Evolutionary conservation across 306 rosid genomes (phyloP).

Genomic region (Glycine latifolia): DNA sequence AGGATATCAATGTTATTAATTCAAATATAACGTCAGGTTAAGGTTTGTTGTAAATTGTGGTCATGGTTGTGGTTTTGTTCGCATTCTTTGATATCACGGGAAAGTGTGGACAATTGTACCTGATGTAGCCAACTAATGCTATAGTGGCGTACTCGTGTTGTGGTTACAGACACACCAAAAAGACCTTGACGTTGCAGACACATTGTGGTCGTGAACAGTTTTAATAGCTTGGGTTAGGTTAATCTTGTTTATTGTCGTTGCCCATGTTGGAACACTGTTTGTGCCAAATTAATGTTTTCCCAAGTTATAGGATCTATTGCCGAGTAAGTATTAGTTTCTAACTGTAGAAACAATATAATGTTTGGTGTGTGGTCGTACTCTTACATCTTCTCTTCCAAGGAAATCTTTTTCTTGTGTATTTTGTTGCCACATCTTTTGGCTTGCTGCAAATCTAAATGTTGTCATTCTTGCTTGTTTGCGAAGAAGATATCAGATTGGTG

Average conservation of each 20-base stretch:
- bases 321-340: neutral
- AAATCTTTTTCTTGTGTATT: neutral
- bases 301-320: neutral
- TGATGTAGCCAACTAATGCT: too few relatives aligned
- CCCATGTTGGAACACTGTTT: neutral
- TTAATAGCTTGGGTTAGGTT: too few relatives aligned
- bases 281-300: neutral
- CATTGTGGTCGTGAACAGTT: too few relatives aligned
- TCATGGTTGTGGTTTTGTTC: too few relatives aligned
- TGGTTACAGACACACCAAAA: too few relatives aligned
- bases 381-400: neutral
- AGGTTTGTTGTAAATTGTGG: neutral
- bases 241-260: too few relatives aligned
- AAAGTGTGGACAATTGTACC: too few relatives aligned
- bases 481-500: neutral
- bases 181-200: too few relatives aligned
- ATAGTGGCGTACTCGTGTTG: too few relatives aligned
- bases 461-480: neutral
- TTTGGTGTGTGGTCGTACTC: neutral
- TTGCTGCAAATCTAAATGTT: neutral
- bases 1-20: neutral
- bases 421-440: neutral
- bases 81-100: too few relatives aligned
- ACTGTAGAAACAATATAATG: neutral
- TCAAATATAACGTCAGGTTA: neutral